Percentiles rank a stretch among this genome's conserved stretches.
Evolutionary conservation across 2,329 filamentous ascomycete genomes (phyloP).

Genomic region (Stylonectria norvegica): DNA sequence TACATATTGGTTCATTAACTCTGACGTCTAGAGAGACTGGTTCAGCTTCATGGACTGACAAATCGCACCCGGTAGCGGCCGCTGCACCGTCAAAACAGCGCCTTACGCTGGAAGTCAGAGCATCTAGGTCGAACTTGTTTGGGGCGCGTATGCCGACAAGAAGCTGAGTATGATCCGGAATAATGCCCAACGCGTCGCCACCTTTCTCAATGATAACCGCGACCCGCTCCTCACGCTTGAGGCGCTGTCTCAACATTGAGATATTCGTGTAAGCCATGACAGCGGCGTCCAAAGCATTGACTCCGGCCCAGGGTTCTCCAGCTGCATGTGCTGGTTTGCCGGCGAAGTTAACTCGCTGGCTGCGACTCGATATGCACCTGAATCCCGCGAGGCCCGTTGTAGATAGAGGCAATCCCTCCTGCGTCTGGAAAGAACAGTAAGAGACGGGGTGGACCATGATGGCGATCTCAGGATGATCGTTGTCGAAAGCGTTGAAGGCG

Average conservation of each 20-base stretch:
- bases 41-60: constrained; percentile 36
- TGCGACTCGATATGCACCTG: constrained; percentile 31
- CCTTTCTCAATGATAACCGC: constrained; percentile 37
- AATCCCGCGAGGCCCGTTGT: constrained; percentile 23
- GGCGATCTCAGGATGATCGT: constrained; percentile 6
- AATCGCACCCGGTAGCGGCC: constrained; percentile 32
- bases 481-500: constrained; percentile 17
- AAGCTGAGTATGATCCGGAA: constrained; percentile 37
- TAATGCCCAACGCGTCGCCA: constrained; percentile 38
- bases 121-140: constrained; percentile 28
- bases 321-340: constrained; percentile 36
- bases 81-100: constrained; percentile 37
- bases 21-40: constrained; percentile 30
- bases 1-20: constrained; percentile 43
- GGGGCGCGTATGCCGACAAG: constrained; percentile 39
- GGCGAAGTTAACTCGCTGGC: constrained; percentile 32
- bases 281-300: constrained; percentile 38
- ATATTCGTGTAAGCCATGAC: constrained; percentile 35
- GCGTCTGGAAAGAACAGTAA: neutral
- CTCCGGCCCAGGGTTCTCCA: constrained; percentile 35
- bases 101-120: constrained; percentile 30
- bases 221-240: constrained; percentile 35
- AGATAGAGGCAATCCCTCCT: neutral
- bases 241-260: constrained; percentile 37
- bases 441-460: constrained; percentile 30